Conservation (phyloP, 805 yeast species). For the Wickerhamomyces queroliae region DNA sequence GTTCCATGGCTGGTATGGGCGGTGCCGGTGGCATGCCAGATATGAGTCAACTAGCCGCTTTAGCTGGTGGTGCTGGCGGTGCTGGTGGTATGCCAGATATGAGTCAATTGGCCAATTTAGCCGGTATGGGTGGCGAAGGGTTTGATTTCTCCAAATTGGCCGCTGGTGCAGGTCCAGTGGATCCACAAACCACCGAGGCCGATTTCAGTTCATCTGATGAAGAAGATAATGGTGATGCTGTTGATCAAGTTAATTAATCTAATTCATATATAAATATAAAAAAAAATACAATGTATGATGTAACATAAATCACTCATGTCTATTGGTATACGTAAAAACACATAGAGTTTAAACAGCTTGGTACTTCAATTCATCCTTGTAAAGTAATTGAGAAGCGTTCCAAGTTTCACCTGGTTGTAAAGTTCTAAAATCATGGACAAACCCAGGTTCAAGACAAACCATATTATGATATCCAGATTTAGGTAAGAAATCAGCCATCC, state of each 20-base stretch:
- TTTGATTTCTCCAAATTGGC: conserved; percentile 24
- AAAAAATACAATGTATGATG: too few species aligned
- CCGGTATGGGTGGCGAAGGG: conserved; percentile 16
- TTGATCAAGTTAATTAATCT: background rate
- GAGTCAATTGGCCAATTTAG: conserved; percentile 20
- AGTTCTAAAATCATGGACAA: conserved; percentile 61
- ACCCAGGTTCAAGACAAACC: conserved; percentile 95
- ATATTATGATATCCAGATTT: conserved; percentile 76
- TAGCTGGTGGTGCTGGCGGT: conserved; percentile 22
- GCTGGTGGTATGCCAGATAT: conserved; percentile 21
- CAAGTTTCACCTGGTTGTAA: conserved; percentile 71
- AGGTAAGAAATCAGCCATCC: conserved; percentile 87
- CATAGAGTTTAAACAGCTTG: conserved; percentile 37
- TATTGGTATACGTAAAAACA: background rate
- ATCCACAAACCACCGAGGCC: conserved; percentile 14
- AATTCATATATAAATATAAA: background rate
- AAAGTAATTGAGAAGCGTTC: conserved; percentile 60
- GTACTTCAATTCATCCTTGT: conserved; percentile 53
- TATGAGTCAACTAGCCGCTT: conserved; percentile 12
- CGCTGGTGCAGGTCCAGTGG: conserved; percentile 18
- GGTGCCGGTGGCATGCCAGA: conserved; percentile 23
- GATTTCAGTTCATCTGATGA: conserved; percentile 28
- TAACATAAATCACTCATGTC: too few species aligned
- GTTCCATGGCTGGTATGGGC: conserved; percentile 20
- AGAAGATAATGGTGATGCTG: conserved; percentile 15